Evolutionary conservation across 2,329 filamentous ascomycete species (phyloP), one percentile per base, ranked within the genome.

Genomic region (Penicillium sp.): DNA sequence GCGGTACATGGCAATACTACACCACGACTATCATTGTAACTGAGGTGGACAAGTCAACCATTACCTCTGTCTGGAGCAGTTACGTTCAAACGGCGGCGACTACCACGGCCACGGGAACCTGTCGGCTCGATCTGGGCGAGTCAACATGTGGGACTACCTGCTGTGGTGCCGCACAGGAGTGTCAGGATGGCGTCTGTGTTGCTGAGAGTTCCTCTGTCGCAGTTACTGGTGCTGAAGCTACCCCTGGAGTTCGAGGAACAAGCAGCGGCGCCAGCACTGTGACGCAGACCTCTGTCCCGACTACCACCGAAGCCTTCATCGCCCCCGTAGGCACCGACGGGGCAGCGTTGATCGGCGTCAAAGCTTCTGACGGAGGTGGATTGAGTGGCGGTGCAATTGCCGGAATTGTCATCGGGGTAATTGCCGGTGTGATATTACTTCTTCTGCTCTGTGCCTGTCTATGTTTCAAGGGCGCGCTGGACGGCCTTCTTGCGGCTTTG

Each of bases 11-110:
- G 84, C 71, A 82, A 63, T 83, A 82, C 73, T 85, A 78, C 68
- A 88, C 85, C 19, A 84, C 83, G 2, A 86, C 83, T 6, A 87
- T 78, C 67, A 79, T 84, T 13, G 63, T 65, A 40, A 76, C 75
- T n/a, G 80, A 85, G 70, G 87, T 84, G 13, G 82, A 82, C 55
- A 75, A 81, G 6, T 72, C 82, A 46, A 86, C 84, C 2, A 75
- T 79, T 60, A 87, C 85, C 6, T 81, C 80, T 6, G 81, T 84
- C 35, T 83, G 81, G 73, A 87, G 84, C 72, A 77, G 75, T 43
- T 71, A 71, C 55, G 33, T 73, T 64, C 54, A 73, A 56, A 66
- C 72, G 8, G 60, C 66, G 11, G 37, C 72, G 30, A 55, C 72
- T 35, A 55, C 70, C 46, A 62, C 64, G 59, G 59, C 68, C 68